These are phyloP conservation scores for Curvularia sp. DNA, from an alignment of 2,329 filamentous ascomycete species.

Conservation along the genomic window DNA sequence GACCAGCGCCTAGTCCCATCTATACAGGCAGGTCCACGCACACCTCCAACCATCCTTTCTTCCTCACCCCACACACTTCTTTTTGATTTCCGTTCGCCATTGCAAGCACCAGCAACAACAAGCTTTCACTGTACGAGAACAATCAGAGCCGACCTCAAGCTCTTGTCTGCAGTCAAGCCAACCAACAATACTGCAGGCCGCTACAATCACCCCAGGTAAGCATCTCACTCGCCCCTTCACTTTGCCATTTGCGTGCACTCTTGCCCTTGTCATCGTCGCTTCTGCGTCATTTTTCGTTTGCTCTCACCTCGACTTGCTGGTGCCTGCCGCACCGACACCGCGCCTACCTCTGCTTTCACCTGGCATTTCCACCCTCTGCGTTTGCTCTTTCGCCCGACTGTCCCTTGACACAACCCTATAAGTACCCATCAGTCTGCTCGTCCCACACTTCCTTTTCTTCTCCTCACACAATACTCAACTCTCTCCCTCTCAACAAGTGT, in stretches of 20 bases:
- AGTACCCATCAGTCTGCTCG: conserved; percentile 8
- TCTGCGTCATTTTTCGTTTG: neutral
- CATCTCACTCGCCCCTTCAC: neutral
- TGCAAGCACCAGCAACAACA: no score
- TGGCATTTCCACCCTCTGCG: conserved; percentile 17
- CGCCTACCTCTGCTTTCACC: conserved; percentile 21
- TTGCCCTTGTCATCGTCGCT: conserved; percentile 6
- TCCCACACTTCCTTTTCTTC: conserved; percentile 11
- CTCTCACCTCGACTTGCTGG: conserved; percentile 13
- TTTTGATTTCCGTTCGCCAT: neutral
- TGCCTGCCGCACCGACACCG: conserved; percentile 10
- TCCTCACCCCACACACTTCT: conserved; percentile 24
- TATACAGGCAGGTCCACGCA: conserved; percentile 26
- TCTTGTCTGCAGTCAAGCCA: conserved; percentile 25
- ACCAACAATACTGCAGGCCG: conserved; percentile 26
- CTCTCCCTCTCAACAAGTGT: neutral
- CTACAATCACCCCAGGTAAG: conserved; percentile 27
- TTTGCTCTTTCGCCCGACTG: conserved; percentile 10
- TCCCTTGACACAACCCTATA: conserved; percentile 10
- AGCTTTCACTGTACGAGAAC: conserved; percentile 9
- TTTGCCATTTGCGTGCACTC: neutral
- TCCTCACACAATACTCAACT: conserved; percentile 4
- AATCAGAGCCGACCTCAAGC: conserved; percentile 12
- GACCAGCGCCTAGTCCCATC: neutral
- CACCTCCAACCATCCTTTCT: conserved; percentile 20